A percentile compares a stretch with the other conserved stretches of the same genome.
Conservation (phyloP, 371 early-diverging fungal genomes). For the Actinomortierella wolfii region DNA sequence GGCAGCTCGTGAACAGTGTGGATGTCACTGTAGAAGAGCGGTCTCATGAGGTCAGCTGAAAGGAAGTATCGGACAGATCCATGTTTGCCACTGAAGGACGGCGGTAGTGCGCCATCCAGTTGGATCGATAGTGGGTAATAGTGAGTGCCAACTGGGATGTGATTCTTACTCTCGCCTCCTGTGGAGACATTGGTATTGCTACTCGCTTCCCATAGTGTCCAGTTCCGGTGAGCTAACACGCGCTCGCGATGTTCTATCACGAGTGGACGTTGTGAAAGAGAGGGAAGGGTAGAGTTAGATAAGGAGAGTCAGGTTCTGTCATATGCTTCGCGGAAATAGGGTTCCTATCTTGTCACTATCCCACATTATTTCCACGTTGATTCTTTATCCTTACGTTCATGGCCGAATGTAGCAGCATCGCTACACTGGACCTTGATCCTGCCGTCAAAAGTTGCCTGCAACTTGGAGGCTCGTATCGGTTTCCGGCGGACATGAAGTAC, state of each 20-base stretch:
- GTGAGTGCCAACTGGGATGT: slow-evolving; percentile 42
- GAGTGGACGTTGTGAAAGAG: not conserved
- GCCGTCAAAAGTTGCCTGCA: slow-evolving; percentile 44
- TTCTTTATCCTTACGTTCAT: slow-evolving; percentile 26
- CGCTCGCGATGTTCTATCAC: slow-evolving; percentile 40
- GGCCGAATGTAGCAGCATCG: slow-evolving; percentile 41
- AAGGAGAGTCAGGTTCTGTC: too few relatives aligned
- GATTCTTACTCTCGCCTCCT: slow-evolving; percentile 29
- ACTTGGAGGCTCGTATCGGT: slow-evolving; percentile 33
- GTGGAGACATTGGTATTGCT: slow-evolving; percentile 11
- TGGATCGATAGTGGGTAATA: slow-evolving; percentile 46
- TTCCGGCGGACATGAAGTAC: slow-evolving; percentile 46
- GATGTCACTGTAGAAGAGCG: slow-evolving; percentile 37
- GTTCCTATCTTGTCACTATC: too few relatives aligned
- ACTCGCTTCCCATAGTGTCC: slow-evolving; percentile 47
- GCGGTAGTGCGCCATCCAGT: slow-evolving; percentile 38
- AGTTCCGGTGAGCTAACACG: slow-evolving; percentile 41
- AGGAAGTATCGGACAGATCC: slow-evolving; percentile 43
- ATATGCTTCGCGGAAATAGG: too few relatives aligned
- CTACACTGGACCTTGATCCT: slow-evolving; percentile 45
- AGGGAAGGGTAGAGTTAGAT: not conserved
- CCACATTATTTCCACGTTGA: too few relatives aligned
- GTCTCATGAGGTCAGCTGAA: slow-evolving; percentile 29
- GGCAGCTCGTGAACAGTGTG: slow-evolving; percentile 31
- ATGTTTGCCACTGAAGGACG: slow-evolving; percentile 40